Conservation (phyloP, 2,329 filamentous ascomycete species). For the Blastomyces gilchristii region DNA sequence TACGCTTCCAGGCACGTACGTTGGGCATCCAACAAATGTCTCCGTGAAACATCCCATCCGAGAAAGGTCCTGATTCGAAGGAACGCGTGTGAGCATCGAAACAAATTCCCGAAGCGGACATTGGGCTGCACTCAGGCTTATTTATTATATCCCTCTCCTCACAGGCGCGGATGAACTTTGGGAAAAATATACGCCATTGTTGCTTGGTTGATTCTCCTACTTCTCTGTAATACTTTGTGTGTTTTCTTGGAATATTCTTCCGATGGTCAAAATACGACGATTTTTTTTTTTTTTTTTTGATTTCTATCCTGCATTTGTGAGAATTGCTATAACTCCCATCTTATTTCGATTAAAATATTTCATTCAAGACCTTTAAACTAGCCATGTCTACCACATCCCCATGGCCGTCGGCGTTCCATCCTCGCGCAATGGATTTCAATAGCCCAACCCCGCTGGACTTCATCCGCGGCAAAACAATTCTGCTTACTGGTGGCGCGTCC, state of each 20-base stretch:
- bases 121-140: too few relatives aligned
- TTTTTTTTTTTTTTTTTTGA: not conserved
- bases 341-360: not conserved
- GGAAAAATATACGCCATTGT: not conserved
- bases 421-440: conserved; percentile 8
- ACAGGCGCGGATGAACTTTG: too few relatives aligned
- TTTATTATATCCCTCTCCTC: too few relatives aligned
- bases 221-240: not conserved
- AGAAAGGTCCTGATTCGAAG: too few relatives aligned
- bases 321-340: not conserved
- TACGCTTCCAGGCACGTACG: too few relatives aligned
- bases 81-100: too few relatives aligned
- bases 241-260: not conserved
- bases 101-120: too few relatives aligned
- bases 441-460: conserved; percentile 4
- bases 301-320: not conserved
- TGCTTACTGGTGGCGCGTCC: conserved; percentile 56
- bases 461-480: conserved; percentile 41
- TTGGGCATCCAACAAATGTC: too few relatives aligned
- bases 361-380: not conserved
- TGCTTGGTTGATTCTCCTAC: not conserved
- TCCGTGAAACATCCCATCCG: too few relatives aligned
- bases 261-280: not conserved
- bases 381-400: not conserved
- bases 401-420: not conserved